phyloP scores from a whole-genome alignment of 352 stramenopile species.

The Pythium chondricola region DNA sequence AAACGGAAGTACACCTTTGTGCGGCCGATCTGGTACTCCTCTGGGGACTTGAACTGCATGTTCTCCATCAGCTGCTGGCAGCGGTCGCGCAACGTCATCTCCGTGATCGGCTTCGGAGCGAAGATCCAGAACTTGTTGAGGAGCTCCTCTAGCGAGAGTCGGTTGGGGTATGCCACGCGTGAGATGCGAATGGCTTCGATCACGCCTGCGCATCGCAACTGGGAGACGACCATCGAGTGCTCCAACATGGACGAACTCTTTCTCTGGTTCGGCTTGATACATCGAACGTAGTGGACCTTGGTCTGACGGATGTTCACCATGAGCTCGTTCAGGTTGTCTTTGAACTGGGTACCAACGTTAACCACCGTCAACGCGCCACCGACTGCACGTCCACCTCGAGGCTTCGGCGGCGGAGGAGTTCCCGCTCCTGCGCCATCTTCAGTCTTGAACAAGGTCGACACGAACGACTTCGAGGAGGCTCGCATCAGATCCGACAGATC shows the following conservation, averaged over 20 bases:
- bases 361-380: conserved; percentile 45
- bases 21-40: conserved; percentile 71
- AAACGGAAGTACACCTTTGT: conserved; percentile 81
- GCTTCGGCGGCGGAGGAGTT: conserved; percentile 3
- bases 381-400: conserved; percentile 25
- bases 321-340: conserved; percentile 89
- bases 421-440: conserved; percentile 1
- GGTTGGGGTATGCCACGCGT: conserved; percentile 96
- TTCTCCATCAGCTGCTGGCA: conserved; percentile 56
- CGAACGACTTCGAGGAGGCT: conserved; percentile 53
- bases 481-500: conserved; percentile 88
- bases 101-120: conserved; percentile 22
- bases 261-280: conserved; percentile 97
- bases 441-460: conserved; percentile 45
- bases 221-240: conserved; percentile 90
- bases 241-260: conserved; percentile 88
- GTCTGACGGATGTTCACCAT: conserved; percentile 93
- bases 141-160: conserved; percentile 84
- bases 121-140: conserved; percentile 81
- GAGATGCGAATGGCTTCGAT: conserved; percentile 98
- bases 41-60: conserved; percentile 53
- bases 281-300: conserved; percentile 98
- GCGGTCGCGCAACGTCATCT: conserved; percentile 34
- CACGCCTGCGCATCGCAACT: conserved; percentile 96
- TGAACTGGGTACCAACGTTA: conserved; percentile 81